Base-by-base conservation (phyloP, 257 asterid genomes). In the Parsonsia alboflavescens region DNA sequence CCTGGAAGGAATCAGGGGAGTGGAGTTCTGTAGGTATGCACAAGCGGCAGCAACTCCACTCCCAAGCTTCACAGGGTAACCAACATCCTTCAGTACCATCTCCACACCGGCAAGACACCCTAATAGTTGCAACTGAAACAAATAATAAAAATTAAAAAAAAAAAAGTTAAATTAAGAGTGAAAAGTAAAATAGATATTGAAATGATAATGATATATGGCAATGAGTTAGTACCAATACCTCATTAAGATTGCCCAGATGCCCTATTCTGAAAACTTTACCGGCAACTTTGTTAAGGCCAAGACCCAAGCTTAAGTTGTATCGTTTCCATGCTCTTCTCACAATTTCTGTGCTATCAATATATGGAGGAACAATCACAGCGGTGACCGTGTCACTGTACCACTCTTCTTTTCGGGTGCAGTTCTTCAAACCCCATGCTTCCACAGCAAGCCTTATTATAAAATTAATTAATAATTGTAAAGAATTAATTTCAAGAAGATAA, bases 371-470 rank as follows among this genome's bases (percentile, higher is more conserved):
- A 19, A 92, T 71, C 62, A 95, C 93, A 15, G 99, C 99, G 63
- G 99, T 95, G 53, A 95, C 99, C 0, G 99, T 95, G 84, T 95
- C 96, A 73, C 99, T 95, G 85, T 62, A 83, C 93, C 98, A 92
- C 75, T 95, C 99, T 84, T 92, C 96, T 90, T 89, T 90, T 80
- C 92, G 98, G 36, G 99, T 92, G 88, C 98, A 95, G 86, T 95
- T 95, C 93, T 92, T 95, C 88, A 92, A 80, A 10, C 99, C 99
- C 99, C 99, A 95, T 5, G 98, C 99, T 84, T 92, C 97, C 77
- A 95, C 96, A 6, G 99, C 99, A 79, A 92, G 90, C 68, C 98
- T 52, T 6, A 33, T 33, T 33, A n/a, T n/a, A n/a, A n/a, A 49
- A 49, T 4, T 10, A 49, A 19, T 50, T 2, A 50, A 13, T n/a